Conservation (phyloP, 2,329 filamentous ascomycete genomes). For the Fusarium napiforme region DNA sequence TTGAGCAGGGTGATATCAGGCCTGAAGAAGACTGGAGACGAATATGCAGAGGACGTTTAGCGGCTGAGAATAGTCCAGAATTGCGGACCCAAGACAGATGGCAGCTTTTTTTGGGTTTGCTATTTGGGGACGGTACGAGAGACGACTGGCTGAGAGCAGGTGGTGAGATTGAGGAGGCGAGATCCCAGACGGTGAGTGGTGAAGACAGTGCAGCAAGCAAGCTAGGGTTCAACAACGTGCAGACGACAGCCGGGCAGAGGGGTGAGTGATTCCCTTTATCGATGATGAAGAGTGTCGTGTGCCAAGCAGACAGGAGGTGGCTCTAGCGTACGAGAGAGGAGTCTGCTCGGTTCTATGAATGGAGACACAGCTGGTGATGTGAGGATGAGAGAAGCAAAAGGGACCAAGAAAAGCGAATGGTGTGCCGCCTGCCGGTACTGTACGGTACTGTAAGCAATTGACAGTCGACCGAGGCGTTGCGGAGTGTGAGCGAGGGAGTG, state of each 20-base stretch:
- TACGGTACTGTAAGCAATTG: slow-evolving; percentile 6
- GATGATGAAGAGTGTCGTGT: slow-evolving; percentile 44
- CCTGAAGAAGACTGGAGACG: slow-evolving; percentile 29
- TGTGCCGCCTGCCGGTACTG: not conserved
- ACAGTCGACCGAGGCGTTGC: slow-evolving; percentile 30
- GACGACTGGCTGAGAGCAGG: slow-evolving; percentile 39
- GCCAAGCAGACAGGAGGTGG: slow-evolving; percentile 38
- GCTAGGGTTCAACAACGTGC: slow-evolving; percentile 31
- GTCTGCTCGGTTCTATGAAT: slow-evolving; percentile 13
- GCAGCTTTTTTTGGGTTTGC: slow-evolving; percentile 37
- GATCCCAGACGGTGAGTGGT: slow-evolving; percentile 33
- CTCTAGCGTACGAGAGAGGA: slow-evolving; percentile 37
- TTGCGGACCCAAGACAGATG: slow-evolving; percentile 35
- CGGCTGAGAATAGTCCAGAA: slow-evolving; percentile 36
- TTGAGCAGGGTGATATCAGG: slow-evolving; percentile 34
- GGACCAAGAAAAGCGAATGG: slow-evolving; percentile 24
- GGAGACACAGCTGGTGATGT: slow-evolving; percentile 27
- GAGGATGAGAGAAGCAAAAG: slow-evolving; percentile 24
- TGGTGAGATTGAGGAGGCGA: slow-evolving; percentile 38
- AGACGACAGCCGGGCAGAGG: slow-evolving; percentile 36
- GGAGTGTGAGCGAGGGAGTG: slow-evolving; percentile 24
- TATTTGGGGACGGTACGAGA: slow-evolving; percentile 30
- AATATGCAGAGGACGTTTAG: slow-evolving; percentile 41
- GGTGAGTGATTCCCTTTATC: slow-evolving; percentile 43
- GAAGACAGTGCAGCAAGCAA: slow-evolving; percentile 34